Evolutionary conservation across 495 filamentous ascomycete genomes (phyloP), one percentile per base, ranked within the genome.

Genomic region (Darksidea phi): DNA sequence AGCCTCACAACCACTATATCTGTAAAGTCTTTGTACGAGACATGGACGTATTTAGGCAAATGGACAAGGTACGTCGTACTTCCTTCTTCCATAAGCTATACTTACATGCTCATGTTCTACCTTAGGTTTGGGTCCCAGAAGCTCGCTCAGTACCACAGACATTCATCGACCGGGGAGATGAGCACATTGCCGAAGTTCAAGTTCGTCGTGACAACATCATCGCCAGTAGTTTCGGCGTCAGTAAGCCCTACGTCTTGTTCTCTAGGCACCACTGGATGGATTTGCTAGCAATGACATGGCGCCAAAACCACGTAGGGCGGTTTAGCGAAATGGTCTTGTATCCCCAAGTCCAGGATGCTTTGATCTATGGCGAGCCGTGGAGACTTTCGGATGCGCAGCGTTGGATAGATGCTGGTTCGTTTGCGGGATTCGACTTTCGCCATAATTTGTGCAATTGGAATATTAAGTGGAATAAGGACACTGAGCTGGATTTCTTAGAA

Each of bases 1-100:
- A 48, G 17, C 46, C 46, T 25, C 15, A 48, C 21, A 48, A 6
- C 4, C 17, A 48, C 46, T 48, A 48, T 25, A 48, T 48, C 17
- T 48, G 46, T 48, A 48, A 25, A 48, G 17, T 48, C 6, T 48
- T 48, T 48, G 46, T 48, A 2, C 46, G 46, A 48, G 46, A 48
- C n/a, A 17, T 48, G 3, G 46, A 48, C 13, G 24, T 48, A 18
- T 48, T 48, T 20, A 48, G 21, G n/a, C 46, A 48, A 20, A 48
- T 48, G 46, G 46, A 48, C n/a, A 48, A 48, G 46, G 46, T 48
- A 20, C 6, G 21, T 23, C 23, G 23, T 25, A 21, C 21, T 1
- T 23, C 1, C 1, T 48, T 25, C 17, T 48, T 1, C 21, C 24
- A 20, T 20, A 4, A 4, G 24, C 46, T 21, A 48, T 48, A 48